Evolutionary conservation across 805 yeast genomes (phyloP).

Genomic region (Lipomyces sp.): DNA sequence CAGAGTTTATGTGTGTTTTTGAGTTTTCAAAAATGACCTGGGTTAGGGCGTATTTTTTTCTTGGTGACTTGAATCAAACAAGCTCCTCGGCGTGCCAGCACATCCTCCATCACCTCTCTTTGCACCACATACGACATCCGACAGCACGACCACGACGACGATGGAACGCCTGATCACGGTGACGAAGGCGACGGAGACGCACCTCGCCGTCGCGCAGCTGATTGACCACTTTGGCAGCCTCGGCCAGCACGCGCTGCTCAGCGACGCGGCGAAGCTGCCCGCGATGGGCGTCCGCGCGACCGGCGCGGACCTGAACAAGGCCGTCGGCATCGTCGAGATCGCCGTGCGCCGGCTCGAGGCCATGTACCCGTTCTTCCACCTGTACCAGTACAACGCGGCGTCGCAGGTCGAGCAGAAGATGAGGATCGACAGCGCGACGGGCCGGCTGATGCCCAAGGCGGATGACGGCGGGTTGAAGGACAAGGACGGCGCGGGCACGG

Average conservation of each 20-base stretch:
- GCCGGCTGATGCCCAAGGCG: neutral
- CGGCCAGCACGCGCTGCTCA: neutral
- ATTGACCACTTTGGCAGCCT: neutral
- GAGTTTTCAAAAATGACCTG: too few species aligned
- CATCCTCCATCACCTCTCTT: too few species aligned
- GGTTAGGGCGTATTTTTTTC: too few species aligned
- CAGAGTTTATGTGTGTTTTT: too few species aligned
- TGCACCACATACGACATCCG: too few species aligned
- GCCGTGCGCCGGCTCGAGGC: neutral
- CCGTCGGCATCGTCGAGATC: constrained; percentile 11
- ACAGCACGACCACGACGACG: neutral
- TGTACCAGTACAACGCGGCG: constrained; percentile 10
- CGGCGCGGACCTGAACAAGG: neutral
- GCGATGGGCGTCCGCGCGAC: constrained; percentile 2
- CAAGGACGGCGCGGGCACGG: constrained; percentile 2
- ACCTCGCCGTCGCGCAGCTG: neutral
- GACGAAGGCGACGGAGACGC: neutral
- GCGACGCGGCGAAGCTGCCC: neutral
- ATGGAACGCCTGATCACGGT: neutral
- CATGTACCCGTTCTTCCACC: neutral
- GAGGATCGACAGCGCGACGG: neutral
- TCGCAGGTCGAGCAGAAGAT: constrained; percentile 7
- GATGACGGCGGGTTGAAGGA: neutral
- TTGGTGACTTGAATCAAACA: too few species aligned
- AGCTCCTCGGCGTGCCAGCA: too few species aligned